Conservation (phyloP, 352 stramenopile genomes). For the Globisporangium cystogenes region DNA sequence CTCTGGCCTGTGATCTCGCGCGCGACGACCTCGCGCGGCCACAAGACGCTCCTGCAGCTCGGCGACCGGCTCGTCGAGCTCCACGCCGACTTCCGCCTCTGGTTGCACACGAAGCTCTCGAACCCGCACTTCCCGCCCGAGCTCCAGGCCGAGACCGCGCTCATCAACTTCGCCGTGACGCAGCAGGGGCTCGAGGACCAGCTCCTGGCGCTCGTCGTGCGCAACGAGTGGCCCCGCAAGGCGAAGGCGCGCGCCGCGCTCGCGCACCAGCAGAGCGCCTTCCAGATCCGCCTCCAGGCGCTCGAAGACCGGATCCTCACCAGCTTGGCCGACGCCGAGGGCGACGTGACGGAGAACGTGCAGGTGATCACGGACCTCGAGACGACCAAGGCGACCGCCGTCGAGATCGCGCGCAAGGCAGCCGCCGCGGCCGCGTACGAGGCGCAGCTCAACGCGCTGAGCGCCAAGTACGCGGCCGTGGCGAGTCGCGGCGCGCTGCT, state of each 20-base stretch:
- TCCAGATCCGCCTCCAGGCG: slow-evolving; percentile 83
- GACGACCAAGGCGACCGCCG: slow-evolving; percentile 88
- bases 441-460: slow-evolving; percentile 79
- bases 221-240: slow-evolving; percentile 88
- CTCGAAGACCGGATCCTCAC: slow-evolving; percentile 89
- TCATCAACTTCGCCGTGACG: slow-evolving; percentile 93
- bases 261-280: slow-evolving; percentile 88
- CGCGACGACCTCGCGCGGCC: slow-evolving; percentile 62
- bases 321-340: slow-evolving; percentile 76
- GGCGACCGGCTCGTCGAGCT: slow-evolving; percentile 87
- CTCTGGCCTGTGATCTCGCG: slow-evolving; percentile 82
- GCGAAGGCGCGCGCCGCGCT: slow-evolving; percentile 69
- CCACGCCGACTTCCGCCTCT: slow-evolving; percentile 75
- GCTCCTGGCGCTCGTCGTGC: slow-evolving; percentile 80
- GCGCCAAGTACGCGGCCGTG: slow-evolving; percentile 90
- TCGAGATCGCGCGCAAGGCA: slow-evolving; percentile 78
- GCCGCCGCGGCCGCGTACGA: slow-evolving; percentile 75
- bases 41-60: slow-evolving; percentile 75
- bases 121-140: slow-evolving; percentile 91
- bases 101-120: slow-evolving; percentile 91
- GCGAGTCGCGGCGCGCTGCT: slow-evolving; percentile 89
- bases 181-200: slow-evolving; percentile 89
- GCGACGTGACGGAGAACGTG: slow-evolving; percentile 93
- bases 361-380: slow-evolving; percentile 94
- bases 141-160: slow-evolving; percentile 86